These are phyloP conservation scores for Pichia nanzhaoensis DNA, from an alignment of 805 yeast genomes.

Conservation along the genomic window DNA sequence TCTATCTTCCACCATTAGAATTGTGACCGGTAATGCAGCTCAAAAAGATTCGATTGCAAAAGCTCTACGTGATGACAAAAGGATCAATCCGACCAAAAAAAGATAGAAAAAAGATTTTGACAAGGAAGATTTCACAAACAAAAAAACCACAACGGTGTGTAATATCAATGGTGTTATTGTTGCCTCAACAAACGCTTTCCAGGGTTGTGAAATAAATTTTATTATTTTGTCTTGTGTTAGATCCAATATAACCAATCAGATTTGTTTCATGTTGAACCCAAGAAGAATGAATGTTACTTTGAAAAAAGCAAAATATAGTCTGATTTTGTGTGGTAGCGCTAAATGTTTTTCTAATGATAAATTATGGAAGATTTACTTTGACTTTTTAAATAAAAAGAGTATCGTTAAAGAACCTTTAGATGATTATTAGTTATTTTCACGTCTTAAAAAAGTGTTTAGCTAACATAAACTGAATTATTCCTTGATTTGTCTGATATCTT, in stretches of 20 bases:
- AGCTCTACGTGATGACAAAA: conserved; percentile 39
- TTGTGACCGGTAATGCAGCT: conserved; percentile 72
- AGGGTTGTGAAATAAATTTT: conserved; percentile 82
- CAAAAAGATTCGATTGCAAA: conserved; percentile 60
- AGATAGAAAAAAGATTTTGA: conserved; percentile 48
- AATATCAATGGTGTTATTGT: conserved; percentile 40
- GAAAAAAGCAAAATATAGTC: conserved; percentile 60
- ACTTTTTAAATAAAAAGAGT: conserved; percentile 30
- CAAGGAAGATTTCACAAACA: conserved; percentile 49
- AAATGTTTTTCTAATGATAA: conserved; percentile 41
- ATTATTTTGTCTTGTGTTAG: conserved; percentile 77
- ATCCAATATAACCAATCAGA: conserved; percentile 43
- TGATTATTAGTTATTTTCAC: conserved; percentile 10
- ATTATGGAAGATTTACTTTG: conserved; percentile 46
- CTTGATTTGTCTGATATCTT: too few relatives aligned
- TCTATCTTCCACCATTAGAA: conserved; percentile 45
- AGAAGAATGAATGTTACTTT: conserved; percentile 67
- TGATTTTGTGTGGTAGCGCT: conserved; percentile 55
- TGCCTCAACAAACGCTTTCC: conserved; percentile 81
- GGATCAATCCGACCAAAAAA: conserved; percentile 48
- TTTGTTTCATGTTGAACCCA: conserved; percentile 57
- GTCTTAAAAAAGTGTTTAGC: too few relatives aligned
- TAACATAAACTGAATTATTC: too few relatives aligned
- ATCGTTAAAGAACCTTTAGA: conserved; percentile 8
- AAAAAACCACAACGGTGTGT: conserved; percentile 39